Conservation (phyloP, 2,329 filamentous ascomycete species). For the Fusarium mundagurra region DNA sequence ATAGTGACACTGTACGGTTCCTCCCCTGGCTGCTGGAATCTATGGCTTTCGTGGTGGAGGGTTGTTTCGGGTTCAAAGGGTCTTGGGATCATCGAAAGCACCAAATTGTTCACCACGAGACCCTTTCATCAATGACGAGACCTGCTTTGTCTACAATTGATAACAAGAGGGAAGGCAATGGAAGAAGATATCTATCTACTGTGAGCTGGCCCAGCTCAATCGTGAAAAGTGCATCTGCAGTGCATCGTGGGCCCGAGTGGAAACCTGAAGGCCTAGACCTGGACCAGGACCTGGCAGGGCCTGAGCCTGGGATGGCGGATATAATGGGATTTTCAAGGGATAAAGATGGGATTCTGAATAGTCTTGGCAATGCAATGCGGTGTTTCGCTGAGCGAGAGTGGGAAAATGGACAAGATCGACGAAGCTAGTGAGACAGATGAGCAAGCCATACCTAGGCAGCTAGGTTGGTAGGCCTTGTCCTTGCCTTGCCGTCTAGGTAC, state of each 20-base stretch:
- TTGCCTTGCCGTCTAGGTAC: neutral
- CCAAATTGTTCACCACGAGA: slow-evolving; percentile 15
- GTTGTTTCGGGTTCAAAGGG: slow-evolving; percentile 10
- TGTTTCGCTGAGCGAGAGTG: slow-evolving; percentile 14
- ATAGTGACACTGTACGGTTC: neutral
- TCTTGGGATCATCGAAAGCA: slow-evolving; percentile 24
- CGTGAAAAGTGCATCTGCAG: neutral
- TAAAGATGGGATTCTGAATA: slow-evolving; percentile 31
- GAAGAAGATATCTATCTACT: neutral
- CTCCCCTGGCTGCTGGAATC: neutral
- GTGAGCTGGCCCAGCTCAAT: neutral
- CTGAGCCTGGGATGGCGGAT: neutral
- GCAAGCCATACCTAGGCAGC: too few relatives aligned
- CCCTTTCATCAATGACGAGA: slow-evolving; percentile 1
- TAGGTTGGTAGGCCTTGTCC: slow-evolving; percentile 24
- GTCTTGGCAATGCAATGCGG: slow-evolving; percentile 7
- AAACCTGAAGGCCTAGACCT: neutral
- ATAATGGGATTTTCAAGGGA: slow-evolving; percentile 19
- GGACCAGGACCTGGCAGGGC: neutral
- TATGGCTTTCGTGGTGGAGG: neutral
- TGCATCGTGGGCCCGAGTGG: neutral
- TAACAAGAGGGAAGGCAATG: neutral
- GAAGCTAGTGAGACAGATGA: slow-evolving; percentile 11
- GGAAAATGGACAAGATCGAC: slow-evolving; percentile 27
- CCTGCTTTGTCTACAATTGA: neutral